Conservation (phyloP, 306 rosid species). For the Oxytropis ochrocephala region DNA sequence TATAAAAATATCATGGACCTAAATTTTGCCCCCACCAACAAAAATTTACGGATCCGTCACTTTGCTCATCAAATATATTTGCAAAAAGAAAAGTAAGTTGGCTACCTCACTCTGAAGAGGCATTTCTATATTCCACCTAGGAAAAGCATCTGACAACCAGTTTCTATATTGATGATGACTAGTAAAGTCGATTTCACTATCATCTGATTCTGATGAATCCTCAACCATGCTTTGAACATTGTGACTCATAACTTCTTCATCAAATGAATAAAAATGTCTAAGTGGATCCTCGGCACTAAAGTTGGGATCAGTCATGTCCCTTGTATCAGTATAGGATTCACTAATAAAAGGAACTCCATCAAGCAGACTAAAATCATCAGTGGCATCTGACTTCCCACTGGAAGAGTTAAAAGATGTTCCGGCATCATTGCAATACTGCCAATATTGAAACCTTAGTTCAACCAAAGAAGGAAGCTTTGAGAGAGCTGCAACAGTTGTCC, state of each 20-base stretch:
- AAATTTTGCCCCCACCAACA: too few relatives aligned
- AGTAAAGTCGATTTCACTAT: conserved; percentile 44
- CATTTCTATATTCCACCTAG: conserved; percentile 30
- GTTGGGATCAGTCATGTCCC: conserved; percentile 33
- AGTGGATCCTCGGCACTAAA: conserved; percentile 36
- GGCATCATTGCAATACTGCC: conserved; percentile 51
- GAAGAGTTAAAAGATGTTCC: conserved; percentile 40
- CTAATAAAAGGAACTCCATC: conserved; percentile 33
- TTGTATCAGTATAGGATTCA: conserved; percentile 19
- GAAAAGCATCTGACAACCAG: conserved; percentile 37
- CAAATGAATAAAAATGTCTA: conserved; percentile 36
- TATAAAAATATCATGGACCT: too few relatives aligned
- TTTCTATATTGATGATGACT: conserved; percentile 33
- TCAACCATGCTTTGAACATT: conserved; percentile 49
- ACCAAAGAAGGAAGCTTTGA: conserved; percentile 72
- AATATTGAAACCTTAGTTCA: conserved; percentile 72
- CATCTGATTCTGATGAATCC: conserved; percentile 65
- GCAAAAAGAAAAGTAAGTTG: background rate
- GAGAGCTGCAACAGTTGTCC: conserved; percentile 75
- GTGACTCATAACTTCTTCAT: conserved; percentile 34
- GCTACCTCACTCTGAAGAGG: conserved; percentile 55
- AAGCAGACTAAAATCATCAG: conserved; percentile 30
- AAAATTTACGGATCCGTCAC: too few relatives aligned
- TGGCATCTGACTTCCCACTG: conserved; percentile 35
- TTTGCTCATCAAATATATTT: background rate